Evolutionary conservation across 169 alveolate species (phyloP), one percentile per base, ranked within the genome.

Genomic region (Babesia caballi): DNA sequence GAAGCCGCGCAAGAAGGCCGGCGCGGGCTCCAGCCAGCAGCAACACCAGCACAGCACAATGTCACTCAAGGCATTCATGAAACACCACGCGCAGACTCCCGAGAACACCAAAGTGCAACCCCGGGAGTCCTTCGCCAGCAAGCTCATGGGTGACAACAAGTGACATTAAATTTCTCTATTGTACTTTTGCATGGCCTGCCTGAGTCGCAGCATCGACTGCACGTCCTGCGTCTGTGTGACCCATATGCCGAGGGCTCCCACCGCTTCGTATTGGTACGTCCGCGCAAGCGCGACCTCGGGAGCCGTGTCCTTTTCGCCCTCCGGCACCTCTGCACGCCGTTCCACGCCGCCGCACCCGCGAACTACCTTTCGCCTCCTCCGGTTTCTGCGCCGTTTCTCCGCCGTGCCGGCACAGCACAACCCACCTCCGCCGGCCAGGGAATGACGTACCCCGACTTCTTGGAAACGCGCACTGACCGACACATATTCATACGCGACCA

Each of bases 361-460:
- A 23, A 5, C 68, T 77, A 58, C 93, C 82, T 80, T 89, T 63
- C 38, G 75, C 84, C 28, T 72, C 72, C 72, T 87, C 67, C 66
- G 82, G 76, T 76, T 80, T 41, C 72, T 72, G 85, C 32, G 75
- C 75, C 42, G n/a, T 58, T 82, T 52, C 65, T 42, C 15, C 15
- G 36, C 15, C 28, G 19, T 23, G 27, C 1, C 0, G 30, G 21
- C 23, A 15, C 36, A 0, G 56, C 4, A 14, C 15, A 17, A 41
- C 88, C 60, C 40, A 75, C 83, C 60, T 93, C 75, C 28, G 61
- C 89, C 17, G 97, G 97, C 89, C 94, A 90, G 14, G 96, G 96
- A 56, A 94, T 91, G 38, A 93, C 74, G 53, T 91, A 78, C 40
- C 97, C 97, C 3, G 94, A 75, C 73, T 90, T 94, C 85, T 87